These are phyloP conservation scores for Paracorniculantispora psalliotae DNA, from an alignment of 2,329 filamentous ascomycete species.

Conservation along the genomic window DNA sequence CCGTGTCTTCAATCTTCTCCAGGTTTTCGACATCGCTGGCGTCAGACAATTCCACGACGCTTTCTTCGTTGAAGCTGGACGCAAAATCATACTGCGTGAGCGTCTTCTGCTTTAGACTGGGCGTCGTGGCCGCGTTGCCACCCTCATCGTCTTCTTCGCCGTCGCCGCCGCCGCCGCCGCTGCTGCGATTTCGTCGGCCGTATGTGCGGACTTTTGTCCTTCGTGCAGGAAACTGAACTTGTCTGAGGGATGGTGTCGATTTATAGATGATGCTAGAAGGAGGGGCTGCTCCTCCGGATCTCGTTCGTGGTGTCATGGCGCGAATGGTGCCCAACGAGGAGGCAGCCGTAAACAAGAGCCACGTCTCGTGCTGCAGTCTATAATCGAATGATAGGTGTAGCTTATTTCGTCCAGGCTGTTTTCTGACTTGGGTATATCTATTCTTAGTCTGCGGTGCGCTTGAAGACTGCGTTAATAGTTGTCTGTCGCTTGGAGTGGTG, in stretches of 20 bases:
- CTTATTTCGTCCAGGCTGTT: no score
- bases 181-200: conserved; percentile 16
- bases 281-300: conserved; percentile 32
- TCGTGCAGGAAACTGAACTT: conserved; percentile 34
- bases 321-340: background rate
- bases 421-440: no score
- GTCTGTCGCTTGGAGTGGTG: background rate
- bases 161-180: background rate
- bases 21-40: conserved; percentile 16
- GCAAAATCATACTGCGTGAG: conserved; percentile 39
- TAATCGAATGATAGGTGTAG: no score
- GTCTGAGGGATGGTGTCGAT: conserved; percentile 32
- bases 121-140: background rate
- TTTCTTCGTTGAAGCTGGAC: conserved; percentile 30
- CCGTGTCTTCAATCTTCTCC: background rate
- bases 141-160: conserved; percentile 32
- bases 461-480: background rate
- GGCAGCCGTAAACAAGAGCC: background rate
- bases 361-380: background rate
- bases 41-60: conserved; percentile 19
- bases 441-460: background rate
- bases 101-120: conserved; percentile 34
- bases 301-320: conserved; percentile 33
- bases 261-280: conserved; percentile 33
- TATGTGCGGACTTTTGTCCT: conserved; percentile 32